These are phyloP conservation scores for Chaetothyriales sp. DNA, from an alignment of 2,329 filamentous ascomycete species.

Conservation along the genomic window DNA sequence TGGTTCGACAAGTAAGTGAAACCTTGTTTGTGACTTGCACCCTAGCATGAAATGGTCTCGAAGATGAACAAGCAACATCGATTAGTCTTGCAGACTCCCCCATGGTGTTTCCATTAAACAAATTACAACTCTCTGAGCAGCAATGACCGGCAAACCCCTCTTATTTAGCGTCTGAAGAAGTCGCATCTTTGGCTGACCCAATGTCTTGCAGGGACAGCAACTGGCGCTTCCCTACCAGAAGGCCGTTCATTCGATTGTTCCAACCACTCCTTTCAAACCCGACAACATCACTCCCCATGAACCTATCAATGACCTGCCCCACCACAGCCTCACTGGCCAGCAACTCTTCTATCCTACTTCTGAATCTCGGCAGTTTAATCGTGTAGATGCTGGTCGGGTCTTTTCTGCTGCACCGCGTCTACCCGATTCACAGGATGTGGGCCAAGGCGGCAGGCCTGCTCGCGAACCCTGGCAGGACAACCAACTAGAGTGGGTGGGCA, in stretches of 20 bases:
- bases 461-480: slow-evolving; percentile 20
- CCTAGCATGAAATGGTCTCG: slow-evolving; percentile 3
- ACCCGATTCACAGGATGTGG: slow-evolving; percentile 22
- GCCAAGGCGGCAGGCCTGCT: slow-evolving; percentile 16
- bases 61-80: slow-evolving; percentile 65
- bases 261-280: slow-evolving; percentile 38
- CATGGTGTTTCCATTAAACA: slow-evolving; percentile 63
- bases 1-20: slow-evolving; percentile 55
- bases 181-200: neutral
- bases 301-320: slow-evolving; percentile 47
- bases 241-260: slow-evolving; percentile 67
- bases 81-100: slow-evolving; percentile 99
- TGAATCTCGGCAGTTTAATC: slow-evolving; percentile 50
- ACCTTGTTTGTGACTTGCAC: neutral
- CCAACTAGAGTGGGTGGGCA: slow-evolving; percentile 27
- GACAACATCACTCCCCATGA: slow-evolving; percentile 35
- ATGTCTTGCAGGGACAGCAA: slow-evolving; percentile 48
- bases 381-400: slow-evolving; percentile 47
- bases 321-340: slow-evolving; percentile 39
- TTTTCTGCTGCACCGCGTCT: slow-evolving; percentile 35
- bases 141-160: slow-evolving; percentile 3
- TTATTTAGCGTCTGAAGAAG: slow-evolving; percentile 13
- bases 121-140: slow-evolving; percentile 57
- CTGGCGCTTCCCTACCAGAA: slow-evolving; percentile 62
- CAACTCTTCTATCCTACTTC: slow-evolving; percentile 49